Percentiles rank a stretch among this genome's conserved stretches.
Conservation (phyloP, 2,329 filamentous ascomycete genomes). For the Sporothrix variecibatus region DNA sequence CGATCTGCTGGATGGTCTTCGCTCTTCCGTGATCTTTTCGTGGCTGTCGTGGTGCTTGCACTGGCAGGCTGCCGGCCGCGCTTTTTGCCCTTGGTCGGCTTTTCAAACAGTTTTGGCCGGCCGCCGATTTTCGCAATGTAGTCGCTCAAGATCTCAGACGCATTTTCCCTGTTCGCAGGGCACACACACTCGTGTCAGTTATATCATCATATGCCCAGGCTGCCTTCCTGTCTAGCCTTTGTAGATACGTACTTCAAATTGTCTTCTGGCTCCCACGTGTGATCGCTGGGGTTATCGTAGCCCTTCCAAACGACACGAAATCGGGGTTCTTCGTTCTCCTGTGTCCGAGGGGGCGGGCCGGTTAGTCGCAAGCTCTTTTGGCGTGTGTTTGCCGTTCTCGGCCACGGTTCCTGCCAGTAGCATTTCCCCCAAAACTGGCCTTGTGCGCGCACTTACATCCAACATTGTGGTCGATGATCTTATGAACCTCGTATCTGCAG, state of each 20-base stretch:
- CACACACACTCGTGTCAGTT: not conserved
- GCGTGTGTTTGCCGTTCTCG: not conserved
- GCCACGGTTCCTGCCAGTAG: no score
- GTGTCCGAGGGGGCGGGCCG: not conserved
- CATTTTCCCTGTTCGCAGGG: slow-evolving; percentile 51
- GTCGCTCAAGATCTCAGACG: slow-evolving; percentile 60
- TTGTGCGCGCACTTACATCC: slow-evolving; percentile 38
- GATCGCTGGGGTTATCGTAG: slow-evolving; percentile 67
- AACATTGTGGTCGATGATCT: slow-evolving; percentile 68
- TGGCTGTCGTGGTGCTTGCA: slow-evolving; percentile 37
- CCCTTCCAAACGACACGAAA: slow-evolving; percentile 83
- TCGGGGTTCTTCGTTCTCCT: slow-evolving; percentile 50
- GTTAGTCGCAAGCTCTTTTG: not conserved
- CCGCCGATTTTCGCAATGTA: slow-evolving; percentile 68
- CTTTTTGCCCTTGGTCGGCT: slow-evolving; percentile 58
- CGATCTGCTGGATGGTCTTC: slow-evolving; percentile 52
- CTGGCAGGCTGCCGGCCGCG: slow-evolving; percentile 52
- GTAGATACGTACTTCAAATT: slow-evolving; percentile 57
- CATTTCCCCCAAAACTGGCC: not conserved
- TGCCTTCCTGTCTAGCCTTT: not conserved
- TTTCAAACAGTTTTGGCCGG: slow-evolving; percentile 55
- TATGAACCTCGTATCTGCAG: slow-evolving; percentile 70
- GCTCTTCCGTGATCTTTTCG: slow-evolving; percentile 52
- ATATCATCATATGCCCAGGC: not conserved
- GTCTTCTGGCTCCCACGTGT: slow-evolving; percentile 78